A percentile compares a stretch with the other conserved stretches of the same genome.
Evolutionary conservation across 305 asterid species (phyloP).

Genomic region (Coffea humblotiana): DNA sequence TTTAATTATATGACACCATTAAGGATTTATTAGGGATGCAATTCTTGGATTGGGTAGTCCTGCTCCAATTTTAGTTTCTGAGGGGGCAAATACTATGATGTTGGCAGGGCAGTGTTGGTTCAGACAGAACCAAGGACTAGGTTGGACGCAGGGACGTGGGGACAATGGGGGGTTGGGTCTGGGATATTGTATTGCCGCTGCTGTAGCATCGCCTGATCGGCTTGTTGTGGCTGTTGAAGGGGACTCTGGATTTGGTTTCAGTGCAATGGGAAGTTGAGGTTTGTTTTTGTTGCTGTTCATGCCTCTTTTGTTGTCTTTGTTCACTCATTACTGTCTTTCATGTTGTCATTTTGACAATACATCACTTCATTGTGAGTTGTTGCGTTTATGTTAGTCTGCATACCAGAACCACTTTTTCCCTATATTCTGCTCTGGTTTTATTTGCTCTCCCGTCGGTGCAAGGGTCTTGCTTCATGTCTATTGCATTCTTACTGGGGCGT

Average conservation of each 20-base stretch:
- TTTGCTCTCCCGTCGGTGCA: background rate
- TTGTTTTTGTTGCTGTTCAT: slow-evolving; percentile 20
- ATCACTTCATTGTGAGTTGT: background rate
- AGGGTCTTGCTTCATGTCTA: background rate
- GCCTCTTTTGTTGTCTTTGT: background rate
- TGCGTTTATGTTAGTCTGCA: background rate
- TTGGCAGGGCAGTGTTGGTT: slow-evolving; percentile 77
- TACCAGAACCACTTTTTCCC: too few relatives aligned
- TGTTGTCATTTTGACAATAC: background rate
- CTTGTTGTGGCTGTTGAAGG: slow-evolving; percentile 96
- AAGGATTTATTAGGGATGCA: slow-evolving; percentile 89
- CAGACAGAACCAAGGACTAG: slow-evolving; percentile 88
- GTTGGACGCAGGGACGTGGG: slow-evolving; percentile 98
- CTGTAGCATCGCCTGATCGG: slow-evolving; percentile 76
- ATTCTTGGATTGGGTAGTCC: slow-evolving; percentile 60
- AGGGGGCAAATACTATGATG: slow-evolving; percentile 91
- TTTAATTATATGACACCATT: slow-evolving; percentile 81
- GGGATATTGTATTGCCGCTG: slow-evolving; percentile 98
- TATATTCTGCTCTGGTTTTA: background rate
- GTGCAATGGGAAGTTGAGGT: slow-evolving; percentile 99
- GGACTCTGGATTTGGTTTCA: slow-evolving; percentile 94
- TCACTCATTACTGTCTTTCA: background rate
- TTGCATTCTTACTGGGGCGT: background rate
- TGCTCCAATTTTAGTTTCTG: slow-evolving; percentile 75
- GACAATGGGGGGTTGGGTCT: slow-evolving; percentile 96